Evolutionary conservation across 306 rosid species (phyloP).

Genomic region (Styphnolobium japonicum): DNA sequence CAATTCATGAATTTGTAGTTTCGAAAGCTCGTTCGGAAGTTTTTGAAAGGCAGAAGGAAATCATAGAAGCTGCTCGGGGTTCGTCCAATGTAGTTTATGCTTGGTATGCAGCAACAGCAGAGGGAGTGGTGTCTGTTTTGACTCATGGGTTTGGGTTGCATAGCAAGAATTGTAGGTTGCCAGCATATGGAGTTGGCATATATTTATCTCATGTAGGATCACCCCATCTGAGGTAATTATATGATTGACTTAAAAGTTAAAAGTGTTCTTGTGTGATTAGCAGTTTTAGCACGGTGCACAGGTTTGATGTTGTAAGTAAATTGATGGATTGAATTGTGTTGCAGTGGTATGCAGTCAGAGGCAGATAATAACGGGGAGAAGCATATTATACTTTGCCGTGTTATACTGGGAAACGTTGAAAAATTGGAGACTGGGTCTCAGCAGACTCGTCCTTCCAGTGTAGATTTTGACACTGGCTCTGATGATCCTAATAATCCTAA

Average conservation of each 20-base stretch:
- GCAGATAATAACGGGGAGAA: conserved; percentile 46
- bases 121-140: conserved; percentile 35
- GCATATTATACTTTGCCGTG: conserved; percentile 55
- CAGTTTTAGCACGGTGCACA: no score
- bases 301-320: not conserved
- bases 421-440: conserved; percentile 43
- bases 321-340: conserved; percentile 4
- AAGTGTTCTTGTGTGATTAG: no score
- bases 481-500: conserved; percentile 52
- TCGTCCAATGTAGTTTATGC: conserved; percentile 47
- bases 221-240: conserved; percentile 47
- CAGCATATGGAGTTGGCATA: conserved; percentile 38
- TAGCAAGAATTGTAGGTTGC: no score
- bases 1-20: conserved; percentile 55
- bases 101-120: conserved; percentile 50
- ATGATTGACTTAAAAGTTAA: not conserved
- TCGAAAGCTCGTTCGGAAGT: conserved; percentile 35
- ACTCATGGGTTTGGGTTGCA: conserved; percentile 45
- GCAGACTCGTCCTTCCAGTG: conserved; percentile 46
- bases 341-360: conserved; percentile 44
- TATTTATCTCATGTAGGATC: conserved; percentile 38
- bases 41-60: conserved; percentile 40
- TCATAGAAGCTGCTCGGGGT: conserved; percentile 42
- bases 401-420: conserved; percentile 61
- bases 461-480: conserved; percentile 51